Evolutionary conservation across 2,329 filamentous ascomycete genomes (phyloP).

Genomic region (Ophiostoma montium): DNA sequence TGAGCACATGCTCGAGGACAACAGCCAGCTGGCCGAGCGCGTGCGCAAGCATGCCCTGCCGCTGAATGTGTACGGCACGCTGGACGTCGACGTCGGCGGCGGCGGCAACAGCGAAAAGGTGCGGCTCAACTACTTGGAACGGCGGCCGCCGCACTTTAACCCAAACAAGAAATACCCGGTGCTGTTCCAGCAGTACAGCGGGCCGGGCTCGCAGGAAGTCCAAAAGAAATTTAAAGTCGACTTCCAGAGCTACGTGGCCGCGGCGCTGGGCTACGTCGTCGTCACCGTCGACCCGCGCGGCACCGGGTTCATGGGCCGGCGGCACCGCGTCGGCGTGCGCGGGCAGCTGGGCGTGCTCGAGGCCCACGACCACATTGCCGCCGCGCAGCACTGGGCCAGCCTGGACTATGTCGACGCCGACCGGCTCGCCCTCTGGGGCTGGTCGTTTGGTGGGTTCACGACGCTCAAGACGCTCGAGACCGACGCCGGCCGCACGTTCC

Average conservation of each 20-base stretch:
- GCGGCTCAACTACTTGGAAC: slow-evolving; percentile 60
- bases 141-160: slow-evolving; percentile 79
- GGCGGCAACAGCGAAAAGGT: slow-evolving; percentile 23
- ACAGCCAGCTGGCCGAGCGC: slow-evolving; percentile 51
- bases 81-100: slow-evolving; percentile 49
- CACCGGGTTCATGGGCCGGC: slow-evolving; percentile 79
- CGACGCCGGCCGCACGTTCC: slow-evolving; percentile 80
- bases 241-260: slow-evolving; percentile 81
- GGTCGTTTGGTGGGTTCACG: slow-evolving; percentile 94
- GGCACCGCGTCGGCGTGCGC: slow-evolving; percentile 67
- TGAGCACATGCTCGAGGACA: slow-evolving; percentile 64
- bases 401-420: slow-evolving; percentile 72
- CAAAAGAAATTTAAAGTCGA: slow-evolving; percentile 68
- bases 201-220: slow-evolving; percentile 84
- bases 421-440: slow-evolving; percentile 90
- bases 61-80: slow-evolving; percentile 64
- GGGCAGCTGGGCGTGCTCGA: slow-evolving; percentile 77
- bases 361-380: slow-evolving; percentile 78
- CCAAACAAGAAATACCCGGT: slow-evolving; percentile 78
- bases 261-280: slow-evolving; percentile 77
- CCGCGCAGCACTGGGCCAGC: slow-evolving; percentile 68
- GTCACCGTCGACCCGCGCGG: slow-evolving; percentile 90
- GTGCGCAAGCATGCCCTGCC: slow-evolving; percentile 70
- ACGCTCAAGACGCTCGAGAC: slow-evolving; percentile 88
- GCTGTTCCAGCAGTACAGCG: slow-evolving; percentile 88